phyloP scores from a whole-genome alignment of 176 grass and related monocot species.

The Otatea glauca region DNA sequence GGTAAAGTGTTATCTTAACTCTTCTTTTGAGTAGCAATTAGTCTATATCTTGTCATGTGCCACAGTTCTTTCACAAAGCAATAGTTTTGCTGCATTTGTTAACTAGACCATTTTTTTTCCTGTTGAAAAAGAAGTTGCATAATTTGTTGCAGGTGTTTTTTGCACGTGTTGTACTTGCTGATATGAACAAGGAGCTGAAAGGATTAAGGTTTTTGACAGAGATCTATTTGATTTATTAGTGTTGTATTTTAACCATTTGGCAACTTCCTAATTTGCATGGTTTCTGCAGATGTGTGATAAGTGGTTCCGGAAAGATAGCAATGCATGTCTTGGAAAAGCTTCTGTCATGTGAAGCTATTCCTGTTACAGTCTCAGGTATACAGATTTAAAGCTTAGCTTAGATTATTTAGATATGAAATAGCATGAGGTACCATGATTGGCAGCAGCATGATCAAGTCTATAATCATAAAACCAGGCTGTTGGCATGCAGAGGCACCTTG shows the following conservation, averaged over 20 bases:
- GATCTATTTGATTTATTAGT: constrained; percentile 37
- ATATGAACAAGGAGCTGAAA: constrained; percentile 99
- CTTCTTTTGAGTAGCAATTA: constrained; percentile 30
- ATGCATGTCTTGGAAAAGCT: constrained; percentile 99
- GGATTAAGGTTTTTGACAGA: constrained; percentile 75
- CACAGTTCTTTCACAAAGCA: constrained; percentile 35
- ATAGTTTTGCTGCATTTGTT: constrained; percentile 19
- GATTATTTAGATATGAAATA: constrained; percentile 35
- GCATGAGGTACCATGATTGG: constrained; percentile 16
- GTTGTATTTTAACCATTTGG: constrained; percentile 31
- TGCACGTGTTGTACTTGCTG: constrained; percentile 95
- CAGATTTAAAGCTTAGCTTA: constrained; percentile 28
- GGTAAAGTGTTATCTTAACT: constrained; percentile 58
- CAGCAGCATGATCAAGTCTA: not conserved
- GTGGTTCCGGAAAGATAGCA: constrained; percentile 98
- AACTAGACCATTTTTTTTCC: constrained; percentile 5
- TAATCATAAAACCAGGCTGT: not conserved
- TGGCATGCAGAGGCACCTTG: not conserved
- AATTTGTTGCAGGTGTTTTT: constrained; percentile 81
- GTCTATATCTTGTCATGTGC: constrained; percentile 23
- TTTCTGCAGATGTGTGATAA: constrained; percentile 83
- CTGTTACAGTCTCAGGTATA: constrained; percentile 91
- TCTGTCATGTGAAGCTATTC: constrained; percentile 90
- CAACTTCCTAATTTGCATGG: constrained; percentile 37
- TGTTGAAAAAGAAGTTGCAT: constrained; percentile 11